phyloP scores from a whole-genome alignment of 192 early-diverging fungal genomes.

The Gamsiella multidivaricata region DNA sequence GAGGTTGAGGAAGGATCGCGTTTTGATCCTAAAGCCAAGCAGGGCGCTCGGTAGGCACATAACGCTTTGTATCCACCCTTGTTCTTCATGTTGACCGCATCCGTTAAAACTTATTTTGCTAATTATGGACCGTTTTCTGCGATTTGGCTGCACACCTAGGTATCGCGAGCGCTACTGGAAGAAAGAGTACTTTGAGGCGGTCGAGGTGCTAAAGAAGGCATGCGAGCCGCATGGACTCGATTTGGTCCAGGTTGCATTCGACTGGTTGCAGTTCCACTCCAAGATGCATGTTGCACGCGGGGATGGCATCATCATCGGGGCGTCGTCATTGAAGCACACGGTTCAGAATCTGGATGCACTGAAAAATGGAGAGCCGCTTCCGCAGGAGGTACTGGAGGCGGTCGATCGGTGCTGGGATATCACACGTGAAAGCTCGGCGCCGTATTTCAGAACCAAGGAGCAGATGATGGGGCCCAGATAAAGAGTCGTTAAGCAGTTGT shows the following conservation, averaged over 20 bases:
- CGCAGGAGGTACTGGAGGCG: constrained; percentile 59
- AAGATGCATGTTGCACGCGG: constrained; percentile 40
- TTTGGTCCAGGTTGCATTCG: constrained; percentile 48
- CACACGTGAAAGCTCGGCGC: constrained; percentile 44
- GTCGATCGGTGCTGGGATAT: constrained; percentile 67
- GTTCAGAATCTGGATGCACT: constrained; percentile 60
- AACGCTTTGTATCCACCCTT: too few species aligned
- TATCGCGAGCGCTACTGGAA: constrained; percentile 62
- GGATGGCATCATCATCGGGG: constrained; percentile 54
- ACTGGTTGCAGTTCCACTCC: constrained; percentile 59
- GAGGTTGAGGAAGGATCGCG: constrained; percentile 49
- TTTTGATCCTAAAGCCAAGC: constrained; percentile 47
- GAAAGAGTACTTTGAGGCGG: constrained; percentile 63
- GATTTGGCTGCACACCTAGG: constrained; percentile 6
- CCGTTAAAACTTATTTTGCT: too few species aligned
- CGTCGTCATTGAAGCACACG: constrained; percentile 54
- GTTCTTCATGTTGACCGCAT: too few species aligned
- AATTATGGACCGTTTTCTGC: too few species aligned
- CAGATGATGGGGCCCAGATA: constrained; percentile 47
- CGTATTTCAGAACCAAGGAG: constrained; percentile 55
- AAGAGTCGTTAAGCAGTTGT: too few species aligned
- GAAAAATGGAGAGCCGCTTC: constrained; percentile 62
- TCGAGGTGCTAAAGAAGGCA: constrained; percentile 56
- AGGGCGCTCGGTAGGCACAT: constrained; percentile 54
- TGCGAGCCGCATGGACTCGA: constrained; percentile 40